Base-by-base conservation (phyloP, 176 grass and related monocot genomes). In the Canna indica region DNA sequence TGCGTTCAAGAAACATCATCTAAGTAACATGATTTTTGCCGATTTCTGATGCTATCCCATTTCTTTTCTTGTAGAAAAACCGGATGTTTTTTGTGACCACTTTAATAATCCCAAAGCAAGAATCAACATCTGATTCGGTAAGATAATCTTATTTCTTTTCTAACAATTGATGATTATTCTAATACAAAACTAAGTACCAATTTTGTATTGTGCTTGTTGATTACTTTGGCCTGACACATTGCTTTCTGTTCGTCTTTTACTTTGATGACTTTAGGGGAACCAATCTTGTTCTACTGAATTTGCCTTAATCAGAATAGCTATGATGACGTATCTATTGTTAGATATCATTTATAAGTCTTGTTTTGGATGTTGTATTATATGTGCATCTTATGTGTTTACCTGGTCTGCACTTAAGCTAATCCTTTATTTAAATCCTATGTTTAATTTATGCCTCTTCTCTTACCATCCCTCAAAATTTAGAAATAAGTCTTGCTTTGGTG, bases 81-180 rank as follows among this genome's bases (percentile, higher is more conserved):
- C 88, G 95, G 84, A 93, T 75, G 38, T 99, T 99, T 83, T 86
- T 74, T 61, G 84, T 99, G 73, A 93, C 88, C 28, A 88, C 86
- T 47, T 83, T 99, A 47, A 99, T 99, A 80, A 99, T 99, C 59
- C 95, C 95, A 31, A 99, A 99, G 72, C 95, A 99, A 84, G 89
- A 99, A 72, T 91, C 94, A 5, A 90, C 94, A 74, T 86, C 90
- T 73, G 81, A 99, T 90, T 90, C 86, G 15, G 90, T 93, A 99
- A 82, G 77, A 77, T 70, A 31, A 72, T 76, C 71, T 79, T 45
- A 36, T 76, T 64, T 10, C 38, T 13, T 58, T 58, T 27, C 58
- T 67, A 22, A 31, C 35, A 47, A 24, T 50, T 50, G 53, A 53
- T 20, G 13, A 28, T 65, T 3, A 11, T 54, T 1, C 22, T 54